Evolutionary conservation across 1,284 basidiomycete species (phyloP).

Genomic region (Vanrija humicola): DNA sequence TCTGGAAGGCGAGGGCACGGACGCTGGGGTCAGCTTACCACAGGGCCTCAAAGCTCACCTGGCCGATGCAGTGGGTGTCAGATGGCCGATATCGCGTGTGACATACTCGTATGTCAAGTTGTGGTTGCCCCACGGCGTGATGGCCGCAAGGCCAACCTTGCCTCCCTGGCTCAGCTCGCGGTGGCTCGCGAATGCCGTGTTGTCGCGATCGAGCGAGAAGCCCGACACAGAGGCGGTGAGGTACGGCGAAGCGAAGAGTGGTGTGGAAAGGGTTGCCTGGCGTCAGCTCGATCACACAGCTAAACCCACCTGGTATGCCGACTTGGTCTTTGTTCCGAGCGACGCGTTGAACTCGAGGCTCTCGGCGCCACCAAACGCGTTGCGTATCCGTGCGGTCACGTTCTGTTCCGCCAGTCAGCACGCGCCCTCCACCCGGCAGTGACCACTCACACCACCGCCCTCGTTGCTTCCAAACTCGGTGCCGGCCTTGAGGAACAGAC

Average conservation of each 20-base stretch:
- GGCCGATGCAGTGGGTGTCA: slow-evolving; percentile 71
- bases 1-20: slow-evolving; percentile 71
- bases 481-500: slow-evolving; percentile 76
- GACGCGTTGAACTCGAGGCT: slow-evolving; percentile 77
- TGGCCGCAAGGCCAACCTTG: slow-evolving; percentile 41
- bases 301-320: slow-evolving; percentile 57
- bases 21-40: slow-evolving; percentile 56
- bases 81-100: slow-evolving; percentile 65
- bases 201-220: slow-evolving; percentile 52
- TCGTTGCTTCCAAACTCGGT: slow-evolving; percentile 95
- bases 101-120: slow-evolving; percentile 78
- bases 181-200: slow-evolving; percentile 51
- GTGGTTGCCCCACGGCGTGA: slow-evolving; percentile 58
- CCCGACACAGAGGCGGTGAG: slow-evolving; percentile 40
- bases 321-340: slow-evolving; percentile 81
- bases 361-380: slow-evolving; percentile 90
- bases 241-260: slow-evolving; percentile 45
- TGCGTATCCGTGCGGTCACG: slow-evolving; percentile 72
- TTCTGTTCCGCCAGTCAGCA: slow-evolving; percentile 52
- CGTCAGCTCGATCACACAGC: too few relatives aligned
- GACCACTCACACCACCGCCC: slow-evolving; percentile 70
- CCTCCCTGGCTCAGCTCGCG: slow-evolving; percentile 50
- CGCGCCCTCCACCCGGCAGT: not conserved
- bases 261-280: slow-evolving; percentile 38
- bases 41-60: slow-evolving; percentile 55